These are phyloP conservation scores for Fomitopsis schrenkii DNA, from an alignment of 1,284 basidiomycete genomes.

Conservation along the genomic window DNA sequence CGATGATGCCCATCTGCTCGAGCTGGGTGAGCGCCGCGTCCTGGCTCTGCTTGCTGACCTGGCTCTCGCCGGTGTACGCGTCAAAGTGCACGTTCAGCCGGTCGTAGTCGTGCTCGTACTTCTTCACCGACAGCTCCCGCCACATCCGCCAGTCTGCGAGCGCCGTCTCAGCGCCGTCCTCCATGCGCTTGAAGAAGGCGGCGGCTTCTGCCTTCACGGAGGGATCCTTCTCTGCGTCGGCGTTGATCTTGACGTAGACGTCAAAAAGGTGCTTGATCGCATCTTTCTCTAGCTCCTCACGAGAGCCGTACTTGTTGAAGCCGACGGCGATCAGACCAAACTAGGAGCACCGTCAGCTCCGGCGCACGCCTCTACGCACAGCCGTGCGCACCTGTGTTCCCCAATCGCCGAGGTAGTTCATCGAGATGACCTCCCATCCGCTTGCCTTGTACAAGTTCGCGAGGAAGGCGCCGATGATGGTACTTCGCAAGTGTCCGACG, in stretches of 20 bases:
- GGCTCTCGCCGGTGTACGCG: conserved; percentile 91
- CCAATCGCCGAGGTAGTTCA: conserved; percentile 98
- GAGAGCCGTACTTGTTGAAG: conserved; percentile 88
- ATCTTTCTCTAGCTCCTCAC: conserved; percentile 81
- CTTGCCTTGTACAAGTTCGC: conserved; percentile 89
- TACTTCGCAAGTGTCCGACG: conserved; percentile 94
- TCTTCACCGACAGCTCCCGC: conserved; percentile 89
- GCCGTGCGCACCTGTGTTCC: conserved; percentile 71
- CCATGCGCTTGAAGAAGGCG: conserved; percentile 94
- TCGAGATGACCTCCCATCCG: conserved; percentile 87
- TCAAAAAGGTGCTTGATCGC: conserved; percentile 95
- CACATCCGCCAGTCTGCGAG: conserved; percentile 90
- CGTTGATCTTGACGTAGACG: conserved; percentile 93
- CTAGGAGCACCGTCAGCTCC: conserved; percentile 28
- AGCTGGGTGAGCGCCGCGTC: conserved; percentile 63
- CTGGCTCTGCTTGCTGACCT: conserved; percentile 81
- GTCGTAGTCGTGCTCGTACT: conserved; percentile 89
- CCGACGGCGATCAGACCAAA: conserved; percentile 90
- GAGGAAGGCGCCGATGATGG: conserved; percentile 96
- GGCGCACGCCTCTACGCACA: not conserved
- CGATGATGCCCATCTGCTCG: conserved; percentile 46
- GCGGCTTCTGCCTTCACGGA: conserved; percentile 83
- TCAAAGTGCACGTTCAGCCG: conserved; percentile 93
- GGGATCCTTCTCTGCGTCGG: conserved; percentile 72
- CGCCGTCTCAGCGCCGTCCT: conserved; percentile 84